Base-by-base conservation (phyloP, 805 yeast species). In the Kuraishia borneana region DNA sequence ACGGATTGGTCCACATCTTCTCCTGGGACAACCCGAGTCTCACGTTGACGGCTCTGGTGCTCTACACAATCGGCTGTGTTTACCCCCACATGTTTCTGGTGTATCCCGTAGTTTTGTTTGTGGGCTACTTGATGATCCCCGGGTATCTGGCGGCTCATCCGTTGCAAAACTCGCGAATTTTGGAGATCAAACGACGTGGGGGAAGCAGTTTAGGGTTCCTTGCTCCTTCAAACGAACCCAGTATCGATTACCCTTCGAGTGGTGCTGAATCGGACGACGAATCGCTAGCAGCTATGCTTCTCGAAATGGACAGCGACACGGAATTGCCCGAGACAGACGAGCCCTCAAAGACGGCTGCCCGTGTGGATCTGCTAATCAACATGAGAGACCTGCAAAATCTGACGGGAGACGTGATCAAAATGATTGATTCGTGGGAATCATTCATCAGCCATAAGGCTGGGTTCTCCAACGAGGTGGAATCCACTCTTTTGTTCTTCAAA, bases 1-100 rank as follows among this genome's bases (percentile, higher is more conserved):
- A 77, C 42, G 73, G 75, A 2, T 28, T 78, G 1, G 61, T 76
- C 5, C 70, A 73, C 33, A 48, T 82, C 1, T 38, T 83, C 18
- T 70, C 83, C 4, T 88, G 96, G 96, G 71, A 75, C 39, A 62
- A 66, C 19, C 88, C 94, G 0, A 62, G 82, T 0, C 68, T 73
- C 40, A 87, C 96, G 0, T 42, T 87, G 4, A 61, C 79, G 1
- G 50, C 61, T 17, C 54, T 84, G 35, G 58, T 78, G 4, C 40
- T 74, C 1, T 76, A 80, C 42, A 77, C 95, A 0, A 63, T 74
- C 39, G 58, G 77, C 1, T 81, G 92, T 45, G 53, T 78, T 23
- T 70, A 81, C 58, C 95, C 95, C 0, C 75, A 75, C 48, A 53
- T 81, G 33, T 58, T 83, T 9, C 53, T 81, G 26, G 63, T 75